phyloP scores from a whole-genome alignment of 169 alveolate species.

The Plasmodium sp. region DNA sequence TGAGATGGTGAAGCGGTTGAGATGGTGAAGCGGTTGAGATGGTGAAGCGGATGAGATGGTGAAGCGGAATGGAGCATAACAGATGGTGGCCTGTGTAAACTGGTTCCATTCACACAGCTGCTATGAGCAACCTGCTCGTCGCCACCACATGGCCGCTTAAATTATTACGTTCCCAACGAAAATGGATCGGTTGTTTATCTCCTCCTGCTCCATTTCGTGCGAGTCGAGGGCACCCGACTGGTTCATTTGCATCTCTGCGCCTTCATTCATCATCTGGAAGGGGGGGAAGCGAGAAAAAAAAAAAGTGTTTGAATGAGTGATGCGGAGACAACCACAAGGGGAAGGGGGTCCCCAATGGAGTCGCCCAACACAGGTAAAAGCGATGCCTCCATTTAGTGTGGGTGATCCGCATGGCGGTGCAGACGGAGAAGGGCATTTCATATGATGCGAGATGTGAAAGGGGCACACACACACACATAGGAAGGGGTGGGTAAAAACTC shows the following conservation, averaged over 20 bases:
- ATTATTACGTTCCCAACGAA: constrained; percentile 85
- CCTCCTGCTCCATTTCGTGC: constrained; percentile 79
- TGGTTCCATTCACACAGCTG: neutral
- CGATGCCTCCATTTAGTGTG: neutral
- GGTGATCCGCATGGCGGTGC: neutral
- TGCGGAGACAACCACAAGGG: neutral
- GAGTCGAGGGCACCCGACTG: constrained; percentile 48
- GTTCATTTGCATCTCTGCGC: constrained; percentile 72
- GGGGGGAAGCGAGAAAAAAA: neutral
- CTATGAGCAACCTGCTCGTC: neutral
- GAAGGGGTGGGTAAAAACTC: neutral
- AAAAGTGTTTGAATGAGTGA: neutral
- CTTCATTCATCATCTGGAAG: constrained; percentile 72
- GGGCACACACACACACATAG: neutral
- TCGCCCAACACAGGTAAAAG: neutral
- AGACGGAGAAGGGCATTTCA: neutral
- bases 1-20: neutral
- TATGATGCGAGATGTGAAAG: too few species aligned
- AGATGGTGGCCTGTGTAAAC: neutral
- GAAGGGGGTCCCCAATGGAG: neutral
- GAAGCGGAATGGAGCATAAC: neutral
- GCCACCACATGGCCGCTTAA: neutral
- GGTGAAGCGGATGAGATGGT: neutral
- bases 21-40: neutral
- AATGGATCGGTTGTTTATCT: constrained; percentile 83